Conservation (phyloP, 2,329 filamentous ascomycete species). For the Aspergillus vadensis region DNA sequence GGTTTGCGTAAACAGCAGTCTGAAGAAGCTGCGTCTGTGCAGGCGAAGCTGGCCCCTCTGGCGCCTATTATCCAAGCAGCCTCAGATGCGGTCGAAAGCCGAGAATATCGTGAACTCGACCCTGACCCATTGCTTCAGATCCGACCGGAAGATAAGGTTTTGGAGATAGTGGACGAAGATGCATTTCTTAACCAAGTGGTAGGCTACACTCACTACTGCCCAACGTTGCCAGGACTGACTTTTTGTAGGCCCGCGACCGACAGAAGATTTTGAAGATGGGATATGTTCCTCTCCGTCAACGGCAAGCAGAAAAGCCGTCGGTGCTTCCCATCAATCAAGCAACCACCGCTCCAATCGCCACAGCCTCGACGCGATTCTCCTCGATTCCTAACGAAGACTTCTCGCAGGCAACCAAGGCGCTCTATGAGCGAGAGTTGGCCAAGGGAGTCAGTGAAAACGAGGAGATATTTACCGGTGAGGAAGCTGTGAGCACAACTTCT, state of each 20-base stretch:
- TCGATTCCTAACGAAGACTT: slow-evolving; percentile 73
- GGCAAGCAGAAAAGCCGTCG: slow-evolving; percentile 37
- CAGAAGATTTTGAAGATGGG: slow-evolving; percentile 65
- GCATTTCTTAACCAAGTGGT: slow-evolving; percentile 60
- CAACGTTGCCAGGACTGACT: slow-evolving; percentile 16
- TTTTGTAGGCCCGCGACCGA: slow-evolving; percentile 54
- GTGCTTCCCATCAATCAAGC: slow-evolving; percentile 36
- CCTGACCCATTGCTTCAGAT: slow-evolving; percentile 68
- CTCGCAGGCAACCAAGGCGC: slow-evolving; percentile 80
- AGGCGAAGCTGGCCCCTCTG: slow-evolving; percentile 55
- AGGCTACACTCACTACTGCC: slow-evolving; percentile 26
- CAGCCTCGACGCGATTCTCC: slow-evolving; percentile 69
- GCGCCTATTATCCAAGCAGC: slow-evolving; percentile 40
- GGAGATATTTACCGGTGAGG: slow-evolving; percentile 91
- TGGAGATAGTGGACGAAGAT: slow-evolving; percentile 61
- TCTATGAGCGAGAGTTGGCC: slow-evolving; percentile 91
- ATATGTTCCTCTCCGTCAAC: slow-evolving; percentile 64
- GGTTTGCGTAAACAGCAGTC: slow-evolving; percentile 67
- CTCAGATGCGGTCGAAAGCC: slow-evolving; percentile 21
- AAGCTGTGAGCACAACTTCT: slow-evolving; percentile 66
- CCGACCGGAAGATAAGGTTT: slow-evolving; percentile 62
- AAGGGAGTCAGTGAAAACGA: slow-evolving; percentile 90
- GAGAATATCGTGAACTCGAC: slow-evolving; percentile 55
- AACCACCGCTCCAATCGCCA: slow-evolving; percentile 48
- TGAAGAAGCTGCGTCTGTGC: slow-evolving; percentile 63